Evolutionary conservation across 179 eudicot species (phyloP).

Genomic region (Corrigiola litoralis): DNA sequence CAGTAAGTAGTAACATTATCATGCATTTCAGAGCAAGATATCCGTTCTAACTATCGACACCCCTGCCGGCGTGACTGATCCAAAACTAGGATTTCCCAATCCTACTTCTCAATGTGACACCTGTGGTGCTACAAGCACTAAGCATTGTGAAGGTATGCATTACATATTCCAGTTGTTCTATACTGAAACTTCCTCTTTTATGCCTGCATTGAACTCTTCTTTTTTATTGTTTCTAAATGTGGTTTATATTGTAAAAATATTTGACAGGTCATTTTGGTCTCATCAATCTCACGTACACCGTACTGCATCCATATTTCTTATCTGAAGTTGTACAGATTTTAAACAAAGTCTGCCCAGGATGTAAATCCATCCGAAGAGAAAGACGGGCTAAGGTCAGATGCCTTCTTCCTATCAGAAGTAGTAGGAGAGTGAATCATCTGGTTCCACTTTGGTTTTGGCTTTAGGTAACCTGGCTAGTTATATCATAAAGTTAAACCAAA

Average conservation of each 20-base stretch:
- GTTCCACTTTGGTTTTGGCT: background rate
- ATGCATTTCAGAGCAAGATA: slow-evolving; percentile 54
- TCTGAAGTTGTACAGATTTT: slow-evolving; percentile 71
- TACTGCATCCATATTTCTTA: slow-evolving; percentile 72
- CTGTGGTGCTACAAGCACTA: slow-evolving; percentile 61
- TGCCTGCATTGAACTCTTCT: background rate
- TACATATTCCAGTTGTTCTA: background rate
- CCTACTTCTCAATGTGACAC: slow-evolving; percentile 61
- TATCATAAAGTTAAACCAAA: background rate
- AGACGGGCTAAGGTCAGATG: slow-evolving; percentile 60
- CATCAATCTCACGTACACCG: slow-evolving; percentile 57
- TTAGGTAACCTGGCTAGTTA: background rate
- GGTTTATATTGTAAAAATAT: slow-evolving; percentile 1
- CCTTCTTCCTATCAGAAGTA: slow-evolving; percentile 5
- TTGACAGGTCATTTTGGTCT: slow-evolving; percentile 87
- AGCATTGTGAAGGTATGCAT: slow-evolving; percentile 73
- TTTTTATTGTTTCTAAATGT: background rate
- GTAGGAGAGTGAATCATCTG: background rate
- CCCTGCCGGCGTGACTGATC: slow-evolving; percentile 70
- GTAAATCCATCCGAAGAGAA: slow-evolving; percentile 55
- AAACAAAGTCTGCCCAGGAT: slow-evolving; percentile 85
- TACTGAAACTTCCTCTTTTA: background rate
- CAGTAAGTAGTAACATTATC: background rate
- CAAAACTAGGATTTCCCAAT: slow-evolving; percentile 82
- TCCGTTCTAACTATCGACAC: slow-evolving; percentile 53